Evolutionary conservation across 306 rosid species (phyloP), one percentile per base, ranked within the genome.

Genomic region (Cyclanthera cordifolia): DNA sequence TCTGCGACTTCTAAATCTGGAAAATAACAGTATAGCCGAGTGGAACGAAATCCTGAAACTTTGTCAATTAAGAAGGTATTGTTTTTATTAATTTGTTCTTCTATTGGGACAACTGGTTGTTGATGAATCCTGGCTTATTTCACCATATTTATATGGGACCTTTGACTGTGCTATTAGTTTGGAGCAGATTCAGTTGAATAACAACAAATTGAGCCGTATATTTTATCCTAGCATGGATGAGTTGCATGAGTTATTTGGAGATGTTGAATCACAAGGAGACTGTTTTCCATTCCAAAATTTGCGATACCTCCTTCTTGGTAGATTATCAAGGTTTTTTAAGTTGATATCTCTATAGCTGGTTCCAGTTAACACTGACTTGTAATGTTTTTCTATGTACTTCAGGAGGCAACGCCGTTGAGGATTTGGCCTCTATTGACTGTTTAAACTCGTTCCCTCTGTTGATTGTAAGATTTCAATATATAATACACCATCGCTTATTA

Each of bases 121-220:
- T 59, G 50, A 45, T 21, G 69, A 58, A 47, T 6, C 21, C 50
- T 34, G 3, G 17, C 19, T 70, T 46, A 13, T 53, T 57, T 28
- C 52, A 68, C 79, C 68, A 59, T 71, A 56, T 76, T 80, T 72
- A 37, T 14, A n/a, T 71, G 74, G 70, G 50, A 72, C 52, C 20
- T 59, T 67, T 80, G 73, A 69, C 73, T 53, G 57, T 68, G 54
- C 76, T 79, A 61, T 75, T 84, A 93, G 99, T 87, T 93, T 90
- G 91, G 91, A 87, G 94, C 89, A 93, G 89, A 90, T 93, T 70
- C 83, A 89, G 77, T 77, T 93, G 82, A 87, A 84, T 84, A 86
- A 83, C 87, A 93, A 93, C 86, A 83, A 75, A 39, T 83, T 93
- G 88, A 81, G 67, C 63, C 49, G 54, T 78, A 73, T 93, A 75